Evolutionary conservation across 345 rosid genomes (phyloP), one percentile per base, ranked within the genome.

Genomic region (Nasturtium officinale): DNA sequence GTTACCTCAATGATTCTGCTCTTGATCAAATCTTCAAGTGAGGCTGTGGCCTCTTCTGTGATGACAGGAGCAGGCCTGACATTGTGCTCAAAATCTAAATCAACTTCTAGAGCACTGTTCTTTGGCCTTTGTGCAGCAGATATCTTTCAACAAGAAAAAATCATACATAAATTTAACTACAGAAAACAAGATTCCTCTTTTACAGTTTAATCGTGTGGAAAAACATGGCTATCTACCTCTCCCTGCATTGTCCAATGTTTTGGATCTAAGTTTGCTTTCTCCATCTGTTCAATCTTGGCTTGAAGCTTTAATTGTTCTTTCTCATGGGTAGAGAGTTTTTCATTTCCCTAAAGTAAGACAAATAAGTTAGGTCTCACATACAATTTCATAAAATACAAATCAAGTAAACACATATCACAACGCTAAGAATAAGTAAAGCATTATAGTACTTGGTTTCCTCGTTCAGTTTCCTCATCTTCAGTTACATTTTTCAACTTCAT

Each of bases 231-330:
- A 52, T n/a, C 62, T 80, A 89, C 99, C 98, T 95, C 99, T 84
- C 99, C 99, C 66, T 72, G 90, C 99, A 95, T 88, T 63, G 97
- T 95, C 99, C 99, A 95, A 61, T 82, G 71, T 79, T 91, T 95
- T 7, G 91, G 84, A 77, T 95, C 99, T 77, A 95, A 63, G 80
- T 91, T 91, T 71, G 87, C 83, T 82, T 83, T 86, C 85, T 91
- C 98, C 98, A 95, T 86, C 78, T 77, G 81, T 71, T 84, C 83
- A 60, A 90, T 88, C 83, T 95, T 86, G 69, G 91, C 77, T 50
- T 77, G 78, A 78, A 84, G 78, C 60, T 80, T 81, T 75, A 81
- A 50, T 65, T 79, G 87, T 64, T 90, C 87, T 66, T 80, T 91
- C 80, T 95, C 97, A 76, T 90, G 90, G 5, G 87, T 88, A 11